Evolutionary conservation across 345 rosid genomes (phyloP), one percentile per base, ranked within the genome.

Genomic region (Eucalyptus urophylla): DNA sequence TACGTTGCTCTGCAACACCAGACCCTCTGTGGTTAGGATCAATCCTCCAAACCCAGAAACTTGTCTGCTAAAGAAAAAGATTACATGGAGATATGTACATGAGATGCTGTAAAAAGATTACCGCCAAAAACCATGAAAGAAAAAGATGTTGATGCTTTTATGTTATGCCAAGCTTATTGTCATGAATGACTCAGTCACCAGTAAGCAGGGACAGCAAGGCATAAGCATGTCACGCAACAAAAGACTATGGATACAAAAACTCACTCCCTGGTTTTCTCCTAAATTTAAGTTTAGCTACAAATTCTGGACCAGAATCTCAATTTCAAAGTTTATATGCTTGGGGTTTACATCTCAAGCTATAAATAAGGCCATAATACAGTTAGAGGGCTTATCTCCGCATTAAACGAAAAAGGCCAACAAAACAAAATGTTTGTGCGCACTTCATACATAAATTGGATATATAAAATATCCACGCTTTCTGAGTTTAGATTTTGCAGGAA

Each of bases 1-100:
- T 94, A 72, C 88, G 95, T 65, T 95, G 93, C 88, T 91, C 95
- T 81, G 92, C 92, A 44, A 43, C 87, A 37, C 44, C 58, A n/a
- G 87, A 76, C 6, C 90, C 87, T 93, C 97, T 93, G 86, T 92
- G 93, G 92, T 90, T 92, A 37, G 97, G 96, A 90, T 95, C 96
- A 67, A 94, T 90, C 93, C 97, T 94, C 97, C 98, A 96, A 89
- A 96, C 95, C 99, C 96, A 93, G 93, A 95, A 95, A 91, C 92
- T 95, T 69, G 96, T 90, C 97, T 96, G 94, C 88, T 88, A 43
- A 91, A 90, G 27, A 54, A 87, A 90, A 90, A 45, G 88, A 65
- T 40, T 21, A 76, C 86, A 80, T 81, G 80, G 86, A 87, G 65
- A 86, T 29, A 54, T 22, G 53, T 45, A 83, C 40, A 65, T 43